Conservation (phyloP, 768 basidiomycete genomes). For the Pleurotus citrinopileatus region DNA sequence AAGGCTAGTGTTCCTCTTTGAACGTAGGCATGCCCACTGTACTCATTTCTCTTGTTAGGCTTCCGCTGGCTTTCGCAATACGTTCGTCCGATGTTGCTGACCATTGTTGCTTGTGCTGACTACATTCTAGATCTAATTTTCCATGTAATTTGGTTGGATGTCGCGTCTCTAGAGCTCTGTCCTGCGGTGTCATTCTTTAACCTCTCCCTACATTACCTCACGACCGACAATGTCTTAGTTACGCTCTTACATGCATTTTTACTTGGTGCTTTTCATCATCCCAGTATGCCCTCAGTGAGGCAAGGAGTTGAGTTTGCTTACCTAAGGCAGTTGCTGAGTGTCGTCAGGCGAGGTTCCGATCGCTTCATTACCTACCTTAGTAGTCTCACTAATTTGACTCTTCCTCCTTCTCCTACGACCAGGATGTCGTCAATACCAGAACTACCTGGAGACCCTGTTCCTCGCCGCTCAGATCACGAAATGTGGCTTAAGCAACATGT, state of each 20-base stretch:
- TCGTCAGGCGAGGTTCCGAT: not conserved
- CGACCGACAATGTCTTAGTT: slow-evolving; percentile 8
- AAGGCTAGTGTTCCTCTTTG: slow-evolving; percentile 52
- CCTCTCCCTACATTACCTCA: slow-evolving; percentile 5
- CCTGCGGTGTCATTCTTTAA: not conserved
- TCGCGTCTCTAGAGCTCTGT: slow-evolving; percentile 13
- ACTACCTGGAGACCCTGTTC: slow-evolving; percentile 63
- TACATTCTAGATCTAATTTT: slow-evolving; percentile 1
- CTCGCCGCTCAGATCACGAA: slow-evolving; percentile 56
- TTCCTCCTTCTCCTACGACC: slow-evolving; percentile 33
- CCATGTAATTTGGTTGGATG: not conserved
- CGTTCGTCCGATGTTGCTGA: slow-evolving; percentile 44
- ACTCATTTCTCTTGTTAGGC: slow-evolving; percentile 37
- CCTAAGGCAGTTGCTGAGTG: not conserved
- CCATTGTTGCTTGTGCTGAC: not conserved
- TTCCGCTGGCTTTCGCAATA: slow-evolving; percentile 99
- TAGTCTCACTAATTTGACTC: not conserved
- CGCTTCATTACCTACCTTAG: not conserved
- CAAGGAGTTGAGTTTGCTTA: not conserved
- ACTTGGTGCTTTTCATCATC: not conserved
- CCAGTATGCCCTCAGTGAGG: no score
- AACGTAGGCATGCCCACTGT: not conserved
- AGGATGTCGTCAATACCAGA: slow-evolving; percentile 44
- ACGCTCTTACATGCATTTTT: slow-evolving; percentile 4
- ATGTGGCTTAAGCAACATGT: slow-evolving; percentile 64